Conservation (phyloP, 2,329 filamentous ascomycete species). For the Coniochaeta sp. region DNA sequence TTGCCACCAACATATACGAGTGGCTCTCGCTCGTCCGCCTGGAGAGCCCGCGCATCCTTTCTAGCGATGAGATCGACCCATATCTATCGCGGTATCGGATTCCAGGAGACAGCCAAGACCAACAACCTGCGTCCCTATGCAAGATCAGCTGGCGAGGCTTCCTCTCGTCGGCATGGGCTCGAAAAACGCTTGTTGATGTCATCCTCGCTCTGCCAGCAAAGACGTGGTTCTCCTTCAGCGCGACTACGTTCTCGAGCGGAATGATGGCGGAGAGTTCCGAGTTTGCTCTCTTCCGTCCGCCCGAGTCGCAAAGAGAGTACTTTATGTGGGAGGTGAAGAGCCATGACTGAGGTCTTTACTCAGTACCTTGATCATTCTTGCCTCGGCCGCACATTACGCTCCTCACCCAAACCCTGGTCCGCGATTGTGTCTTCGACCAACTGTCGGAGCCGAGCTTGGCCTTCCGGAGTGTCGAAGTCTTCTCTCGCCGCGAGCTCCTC, state of each 20-base stretch:
- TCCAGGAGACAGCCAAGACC: slow-evolving; percentile 30
- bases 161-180: slow-evolving; percentile 44
- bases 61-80: slow-evolving; percentile 53
- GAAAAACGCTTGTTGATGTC: slow-evolving; percentile 36
- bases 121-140: slow-evolving; percentile 26
- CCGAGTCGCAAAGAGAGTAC: slow-evolving; percentile 41
- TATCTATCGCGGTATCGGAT: slow-evolving; percentile 62
- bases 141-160: slow-evolving; percentile 54
- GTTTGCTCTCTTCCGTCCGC: slow-evolving; percentile 45
- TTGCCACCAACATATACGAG: slow-evolving; percentile 59
- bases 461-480: slow-evolving; percentile 75
- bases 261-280: slow-evolving; percentile 37
- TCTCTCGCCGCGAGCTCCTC: slow-evolving; percentile 78
- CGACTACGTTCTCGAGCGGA: slow-evolving; percentile 41
- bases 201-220: slow-evolving; percentile 33
- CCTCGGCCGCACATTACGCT: slow-evolving; percentile 57
- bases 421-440: slow-evolving; percentile 75
- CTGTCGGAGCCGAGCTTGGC: slow-evolving; percentile 69
- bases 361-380: slow-evolving; percentile 36
- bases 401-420: slow-evolving; percentile 55
- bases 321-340: slow-evolving; percentile 52
- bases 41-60: slow-evolving; percentile 53
- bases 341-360: slow-evolving; percentile 26
- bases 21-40: slow-evolving; percentile 65
- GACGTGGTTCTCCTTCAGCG: slow-evolving; percentile 48